phyloP scores from a whole-genome alignment of 2,329 filamentous ascomycete genomes.

The Hirsutella thompsonii region DNA sequence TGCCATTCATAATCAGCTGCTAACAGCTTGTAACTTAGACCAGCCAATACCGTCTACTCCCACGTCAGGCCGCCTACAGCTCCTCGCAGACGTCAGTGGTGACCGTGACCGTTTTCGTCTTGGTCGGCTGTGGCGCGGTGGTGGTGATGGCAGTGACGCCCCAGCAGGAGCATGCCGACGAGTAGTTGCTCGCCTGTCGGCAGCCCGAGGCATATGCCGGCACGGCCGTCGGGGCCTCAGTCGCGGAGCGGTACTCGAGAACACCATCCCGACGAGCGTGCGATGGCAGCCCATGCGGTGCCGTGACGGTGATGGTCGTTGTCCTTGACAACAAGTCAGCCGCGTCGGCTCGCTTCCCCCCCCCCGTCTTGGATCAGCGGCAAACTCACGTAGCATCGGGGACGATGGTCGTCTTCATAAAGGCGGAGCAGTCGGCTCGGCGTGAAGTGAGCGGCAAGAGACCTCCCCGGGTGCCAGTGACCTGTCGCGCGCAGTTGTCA shows the following conservation, averaged over 20 bases:
- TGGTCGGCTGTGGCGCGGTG: slow-evolving; percentile 24
- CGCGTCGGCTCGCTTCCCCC: not conserved
- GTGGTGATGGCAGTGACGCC: slow-evolving; percentile 25
- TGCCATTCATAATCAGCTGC: no score
- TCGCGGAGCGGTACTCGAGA: slow-evolving; percentile 16
- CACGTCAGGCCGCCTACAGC: slow-evolving; percentile 7
- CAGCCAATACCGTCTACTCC: no score
- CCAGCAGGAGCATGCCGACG: slow-evolving; percentile 31
- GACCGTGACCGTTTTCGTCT: slow-evolving; percentile 26
- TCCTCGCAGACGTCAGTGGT: slow-evolving; percentile 29
- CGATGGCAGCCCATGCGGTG: slow-evolving; percentile 17
- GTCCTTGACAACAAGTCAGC: slow-evolving; percentile 9
- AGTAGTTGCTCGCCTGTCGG: slow-evolving; percentile 19
- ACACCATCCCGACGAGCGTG: slow-evolving; percentile 15
- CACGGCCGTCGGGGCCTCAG: slow-evolving; percentile 17
- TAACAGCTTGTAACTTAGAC: no score
- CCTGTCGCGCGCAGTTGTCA: slow-evolving; percentile 34
- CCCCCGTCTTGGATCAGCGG: no score
- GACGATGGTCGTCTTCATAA: slow-evolving; percentile 24
- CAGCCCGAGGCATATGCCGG: slow-evolving; percentile 28
- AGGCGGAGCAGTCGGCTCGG: slow-evolving; percentile 26
- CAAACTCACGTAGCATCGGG: slow-evolving; percentile 25
- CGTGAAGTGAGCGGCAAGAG: slow-evolving; percentile 20
- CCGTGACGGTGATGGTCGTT: slow-evolving; percentile 24
- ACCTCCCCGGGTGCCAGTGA: slow-evolving; percentile 27